A percentile compares a stretch with the other conserved stretches of the same genome.
Evolutionary conservation across 768 basidiomycete species (phyloP).

Genomic region (Cytidiella melzeri): DNA sequence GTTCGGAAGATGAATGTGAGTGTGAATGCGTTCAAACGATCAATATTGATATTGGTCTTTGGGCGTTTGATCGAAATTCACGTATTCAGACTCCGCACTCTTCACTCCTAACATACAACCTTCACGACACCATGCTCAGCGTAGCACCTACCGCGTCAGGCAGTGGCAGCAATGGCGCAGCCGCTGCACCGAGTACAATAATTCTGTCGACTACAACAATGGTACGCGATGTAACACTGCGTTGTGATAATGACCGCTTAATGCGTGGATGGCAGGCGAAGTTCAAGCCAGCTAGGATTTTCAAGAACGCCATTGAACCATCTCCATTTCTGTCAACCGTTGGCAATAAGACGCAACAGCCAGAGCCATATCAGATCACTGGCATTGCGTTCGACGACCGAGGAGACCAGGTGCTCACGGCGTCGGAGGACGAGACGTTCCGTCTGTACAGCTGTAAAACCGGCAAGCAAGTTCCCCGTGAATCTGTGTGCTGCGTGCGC

Average conservation of each 20-base stretch:
- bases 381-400: conserved; percentile 87
- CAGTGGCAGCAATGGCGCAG: conserved; percentile 15
- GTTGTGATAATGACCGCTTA: neutral
- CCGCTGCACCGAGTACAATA: conserved; percentile 9
- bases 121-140: conserved; percentile 2
- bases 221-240: conserved; percentile 21
- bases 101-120: neutral
- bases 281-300: conserved; percentile 86
- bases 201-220: conserved; percentile 25
- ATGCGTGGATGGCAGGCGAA: conserved; percentile 30
- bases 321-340: conserved; percentile 43
- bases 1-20: conserved; percentile 3
- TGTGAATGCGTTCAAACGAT: conserved; percentile 4
- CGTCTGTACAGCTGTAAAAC: conserved; percentile 82
- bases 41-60: conserved; percentile 5
- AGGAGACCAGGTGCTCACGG: conserved; percentile 82
- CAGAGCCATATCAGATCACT: conserved; percentile 71
- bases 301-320: conserved; percentile 70
- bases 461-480: conserved; percentile 76
- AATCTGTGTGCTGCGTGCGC: conserved; percentile 5
- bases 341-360: conserved; percentile 25
- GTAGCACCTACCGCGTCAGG: conserved; percentile 7
- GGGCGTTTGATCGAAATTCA: conserved; percentile 3
- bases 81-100: conserved; percentile 5
- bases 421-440: conserved; percentile 90